Percentiles rank a stretch among this genome's conserved stretches.
Conservation (phyloP, 306 rosid species). For the Alnus glutinosa region DNA sequence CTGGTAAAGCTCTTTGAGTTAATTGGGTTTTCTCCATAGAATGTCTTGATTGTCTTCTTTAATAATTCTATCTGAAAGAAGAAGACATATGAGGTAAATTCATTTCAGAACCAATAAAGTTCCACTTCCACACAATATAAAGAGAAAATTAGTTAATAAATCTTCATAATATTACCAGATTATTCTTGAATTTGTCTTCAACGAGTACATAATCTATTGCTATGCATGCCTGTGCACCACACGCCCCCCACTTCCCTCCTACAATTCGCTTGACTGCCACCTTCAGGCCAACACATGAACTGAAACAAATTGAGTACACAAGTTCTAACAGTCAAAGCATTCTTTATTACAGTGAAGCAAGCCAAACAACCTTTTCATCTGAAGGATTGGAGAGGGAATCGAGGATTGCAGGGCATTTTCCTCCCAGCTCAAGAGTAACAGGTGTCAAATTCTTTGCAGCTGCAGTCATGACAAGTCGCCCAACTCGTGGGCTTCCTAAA, state of each 20-base stretch:
- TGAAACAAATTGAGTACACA: slow-evolving; percentile 11
- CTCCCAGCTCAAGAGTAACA: slow-evolving; percentile 87
- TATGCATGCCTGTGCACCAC: slow-evolving; percentile 87
- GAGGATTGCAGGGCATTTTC: slow-evolving; percentile 90
- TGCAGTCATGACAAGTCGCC: slow-evolving; percentile 63
- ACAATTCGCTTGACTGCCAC: slow-evolving; percentile 69
- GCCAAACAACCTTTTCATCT: slow-evolving; percentile 59
- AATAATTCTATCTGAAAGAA: slow-evolving; percentile 56
- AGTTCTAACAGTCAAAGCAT: slow-evolving; percentile 10
- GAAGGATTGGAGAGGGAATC: slow-evolving; percentile 62
- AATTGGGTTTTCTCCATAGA: slow-evolving; percentile 58
- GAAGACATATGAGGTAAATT: slow-evolving; percentile 9
- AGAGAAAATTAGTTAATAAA: not conserved
- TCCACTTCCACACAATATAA: not conserved
- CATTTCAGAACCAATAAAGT: not conserved
- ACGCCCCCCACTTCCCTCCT: slow-evolving; percentile 90
- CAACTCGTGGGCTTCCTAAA: slow-evolving; percentile 78
- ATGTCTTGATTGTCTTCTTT: slow-evolving; percentile 50
- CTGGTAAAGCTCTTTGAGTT: slow-evolving; percentile 56
- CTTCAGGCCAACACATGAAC: slow-evolving; percentile 35
- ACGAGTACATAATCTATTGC: slow-evolving; percentile 79
- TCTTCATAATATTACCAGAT: slow-evolving; percentile 49
- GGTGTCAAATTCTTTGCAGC: slow-evolving; percentile 96
- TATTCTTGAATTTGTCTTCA: slow-evolving; percentile 57
- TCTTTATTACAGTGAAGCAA: not conserved